Percentiles rank a stretch among this genome's conserved stretches.
Conservation (phyloP, 2,329 filamentous ascomycete genomes). For the Fusarium anguioides region DNA sequence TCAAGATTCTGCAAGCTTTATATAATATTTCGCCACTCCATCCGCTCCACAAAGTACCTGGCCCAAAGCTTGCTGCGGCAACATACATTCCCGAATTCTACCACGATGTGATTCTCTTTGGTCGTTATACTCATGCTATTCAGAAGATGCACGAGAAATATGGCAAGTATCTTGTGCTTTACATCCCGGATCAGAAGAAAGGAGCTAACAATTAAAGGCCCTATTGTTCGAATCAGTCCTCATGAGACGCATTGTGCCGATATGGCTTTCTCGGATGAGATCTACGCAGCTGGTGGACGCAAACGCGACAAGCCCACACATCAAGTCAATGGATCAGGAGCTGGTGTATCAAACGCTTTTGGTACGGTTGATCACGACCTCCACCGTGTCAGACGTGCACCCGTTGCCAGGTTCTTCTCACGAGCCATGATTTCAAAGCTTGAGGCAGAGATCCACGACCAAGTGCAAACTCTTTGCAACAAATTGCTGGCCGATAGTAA, state of each 20-base stretch:
- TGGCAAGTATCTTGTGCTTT: not conserved
- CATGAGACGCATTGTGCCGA: slow-evolving; percentile 17
- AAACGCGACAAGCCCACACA: slow-evolving; percentile 20
- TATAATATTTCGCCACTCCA: slow-evolving; percentile 25
- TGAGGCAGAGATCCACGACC: slow-evolving; percentile 5
- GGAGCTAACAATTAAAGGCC: not conserved
- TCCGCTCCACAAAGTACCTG: slow-evolving; percentile 14
- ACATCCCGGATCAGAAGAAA: no score
- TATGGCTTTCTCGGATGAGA: slow-evolving; percentile 21
- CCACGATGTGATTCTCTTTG: slow-evolving; percentile 20
- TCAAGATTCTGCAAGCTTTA: not conserved
- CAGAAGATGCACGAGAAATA: slow-evolving; percentile 23
- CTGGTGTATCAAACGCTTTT: slow-evolving; percentile 6
- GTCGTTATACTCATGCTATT: slow-evolving; percentile 21
- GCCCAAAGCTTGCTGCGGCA: slow-evolving; percentile 15
- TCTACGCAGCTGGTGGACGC: slow-evolving; percentile 20
- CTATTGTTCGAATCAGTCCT: slow-evolving; percentile 15
- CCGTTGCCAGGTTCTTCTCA: slow-evolving; percentile 18
- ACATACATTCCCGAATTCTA: slow-evolving; percentile 26
- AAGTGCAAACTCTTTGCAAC: slow-evolving; percentile 11
- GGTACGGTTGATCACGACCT: slow-evolving; percentile 14
- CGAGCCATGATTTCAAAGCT: slow-evolving; percentile 15
- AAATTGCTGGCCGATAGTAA: slow-evolving; percentile 5
- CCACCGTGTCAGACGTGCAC: slow-evolving; percentile 7
- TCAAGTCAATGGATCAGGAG: slow-evolving; percentile 15